These are phyloP conservation scores for Corrigiola litoralis DNA, from an alignment of 179 eudicot species.

Conservation along the genomic window DNA sequence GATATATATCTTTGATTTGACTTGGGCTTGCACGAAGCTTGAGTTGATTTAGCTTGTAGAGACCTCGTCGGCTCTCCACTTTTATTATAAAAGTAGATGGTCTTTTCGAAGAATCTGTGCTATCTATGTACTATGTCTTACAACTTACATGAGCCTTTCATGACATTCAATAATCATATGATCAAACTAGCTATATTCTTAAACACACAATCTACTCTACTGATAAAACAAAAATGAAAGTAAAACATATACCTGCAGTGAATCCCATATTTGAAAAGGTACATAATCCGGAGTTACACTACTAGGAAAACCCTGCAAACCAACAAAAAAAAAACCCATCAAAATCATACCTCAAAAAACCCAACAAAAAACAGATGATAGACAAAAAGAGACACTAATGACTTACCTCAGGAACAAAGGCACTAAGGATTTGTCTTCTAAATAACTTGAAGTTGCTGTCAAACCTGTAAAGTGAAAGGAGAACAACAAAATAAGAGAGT, in stretches of 20 bases:
- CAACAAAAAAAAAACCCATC: background rate
- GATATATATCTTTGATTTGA: too few species aligned
- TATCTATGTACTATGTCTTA: too few species aligned
- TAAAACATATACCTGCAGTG: slow-evolving; percentile 67
- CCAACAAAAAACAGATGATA: background rate
- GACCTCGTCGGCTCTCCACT: too few species aligned
- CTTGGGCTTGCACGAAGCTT: too few species aligned
- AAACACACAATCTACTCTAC: background rate
- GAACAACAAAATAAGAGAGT: background rate
- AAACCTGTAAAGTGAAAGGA: slow-evolving; percentile 19
- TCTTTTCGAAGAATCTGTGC: too few species aligned
- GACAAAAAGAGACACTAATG: background rate
- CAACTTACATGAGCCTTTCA: too few species aligned
- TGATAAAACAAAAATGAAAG: background rate
- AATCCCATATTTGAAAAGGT: slow-evolving; percentile 94
- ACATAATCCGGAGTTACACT: slow-evolving; percentile 95
- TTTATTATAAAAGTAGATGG: too few species aligned
- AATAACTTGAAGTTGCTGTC: slow-evolving; percentile 43
- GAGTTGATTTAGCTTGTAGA: too few species aligned
- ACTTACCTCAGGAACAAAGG: slow-evolving; percentile 82
- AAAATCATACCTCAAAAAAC: background rate
- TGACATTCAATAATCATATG: too few species aligned
- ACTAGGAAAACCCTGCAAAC: slow-evolving; percentile 86
- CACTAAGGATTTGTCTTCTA: slow-evolving; percentile 51
- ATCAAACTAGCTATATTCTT: background rate